Evolutionary conservation across 441 rosid genomes (phyloP).

Genomic region (Syzygium malaccense): DNA sequence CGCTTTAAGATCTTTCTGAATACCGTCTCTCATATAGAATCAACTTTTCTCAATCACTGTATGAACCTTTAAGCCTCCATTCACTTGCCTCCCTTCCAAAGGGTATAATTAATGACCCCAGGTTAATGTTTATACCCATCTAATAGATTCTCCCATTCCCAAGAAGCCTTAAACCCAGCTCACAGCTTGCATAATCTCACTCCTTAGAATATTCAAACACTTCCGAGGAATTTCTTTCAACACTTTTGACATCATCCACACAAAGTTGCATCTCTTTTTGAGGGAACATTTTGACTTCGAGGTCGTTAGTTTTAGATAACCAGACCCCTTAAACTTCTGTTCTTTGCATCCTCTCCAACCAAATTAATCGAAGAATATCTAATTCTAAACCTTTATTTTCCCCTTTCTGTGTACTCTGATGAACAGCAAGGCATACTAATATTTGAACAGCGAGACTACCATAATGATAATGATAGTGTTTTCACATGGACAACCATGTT

Average conservation of each 20-base stretch:
- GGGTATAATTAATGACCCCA: too few species aligned
- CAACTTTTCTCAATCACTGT: not conserved
- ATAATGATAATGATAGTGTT: too few species aligned
- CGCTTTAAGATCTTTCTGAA: too few species aligned
- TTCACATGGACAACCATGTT: not conserved
- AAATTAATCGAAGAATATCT: not conserved
- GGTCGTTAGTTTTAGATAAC: not conserved
- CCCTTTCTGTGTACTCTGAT: not conserved
- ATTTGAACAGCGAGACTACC: not conserved
- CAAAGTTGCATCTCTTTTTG: not conserved
- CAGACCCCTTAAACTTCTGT: not conserved
- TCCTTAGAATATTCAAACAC: not conserved
- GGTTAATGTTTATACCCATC: not conserved
- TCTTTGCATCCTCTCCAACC: not conserved
- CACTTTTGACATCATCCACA: not conserved
- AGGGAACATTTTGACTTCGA: not conserved
- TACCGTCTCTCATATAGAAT: not conserved
- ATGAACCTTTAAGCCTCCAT: not conserved
- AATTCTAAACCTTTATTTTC: not conserved
- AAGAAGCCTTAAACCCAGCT: not conserved
- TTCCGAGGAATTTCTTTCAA: not conserved
- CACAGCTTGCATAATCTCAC: not conserved
- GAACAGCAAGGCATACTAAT: not conserved
- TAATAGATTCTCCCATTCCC: not conserved
- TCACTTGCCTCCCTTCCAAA: not conserved